A percentile compares a stretch with the other conserved stretches of the same genome.
Evolutionary conservation across 139 green algal species (phyloP).

Genomic region (Axilococcus clingmanii): DNA sequence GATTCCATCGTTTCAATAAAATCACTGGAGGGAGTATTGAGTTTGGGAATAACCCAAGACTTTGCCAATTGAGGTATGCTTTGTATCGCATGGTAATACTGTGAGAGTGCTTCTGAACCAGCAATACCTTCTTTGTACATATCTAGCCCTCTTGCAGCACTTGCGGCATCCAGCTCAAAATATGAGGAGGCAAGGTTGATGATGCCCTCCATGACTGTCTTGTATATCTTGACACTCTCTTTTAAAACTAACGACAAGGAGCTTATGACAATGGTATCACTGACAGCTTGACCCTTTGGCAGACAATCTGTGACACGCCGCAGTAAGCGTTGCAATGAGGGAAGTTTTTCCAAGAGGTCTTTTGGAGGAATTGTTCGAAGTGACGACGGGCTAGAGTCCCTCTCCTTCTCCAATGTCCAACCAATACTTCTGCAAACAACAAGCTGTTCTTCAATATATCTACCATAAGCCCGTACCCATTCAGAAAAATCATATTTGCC

Average conservation of each 20-base stretch:
- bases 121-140: constrained; percentile 68
- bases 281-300: constrained; percentile 54
- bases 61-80: constrained; percentile 13
- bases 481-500: constrained; percentile 67
- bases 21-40: constrained; percentile 60
- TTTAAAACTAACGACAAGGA: constrained; percentile 21
- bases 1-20: constrained; percentile 85
- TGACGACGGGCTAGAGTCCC: constrained; percentile 10
- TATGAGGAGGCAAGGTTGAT: constrained; percentile 93
- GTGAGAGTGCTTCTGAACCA: constrained; percentile 44
- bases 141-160: constrained; percentile 58
- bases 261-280: constrained; percentile 53
- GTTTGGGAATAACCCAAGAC: constrained; percentile 52
- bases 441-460: constrained; percentile 83
- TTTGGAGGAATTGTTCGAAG: constrained; percentile 7
- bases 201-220: constrained; percentile 79
- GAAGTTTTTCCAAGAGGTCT: constrained; percentile 74
- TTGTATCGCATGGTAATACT: constrained; percentile 19
- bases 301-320: constrained; percentile 70
- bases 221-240: constrained; percentile 56
- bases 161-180: constrained; percentile 81
- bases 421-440: constrained; percentile 37
- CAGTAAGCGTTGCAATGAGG: constrained; percentile 69
- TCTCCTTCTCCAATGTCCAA: constrained; percentile 39
- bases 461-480: constrained; percentile 80